Percentiles rank a stretch among this genome's conserved stretches.
Evolutionary conservation across 768 basidiomycete species (phyloP).

Genomic region (Pisolithus marmoratus): DNA sequence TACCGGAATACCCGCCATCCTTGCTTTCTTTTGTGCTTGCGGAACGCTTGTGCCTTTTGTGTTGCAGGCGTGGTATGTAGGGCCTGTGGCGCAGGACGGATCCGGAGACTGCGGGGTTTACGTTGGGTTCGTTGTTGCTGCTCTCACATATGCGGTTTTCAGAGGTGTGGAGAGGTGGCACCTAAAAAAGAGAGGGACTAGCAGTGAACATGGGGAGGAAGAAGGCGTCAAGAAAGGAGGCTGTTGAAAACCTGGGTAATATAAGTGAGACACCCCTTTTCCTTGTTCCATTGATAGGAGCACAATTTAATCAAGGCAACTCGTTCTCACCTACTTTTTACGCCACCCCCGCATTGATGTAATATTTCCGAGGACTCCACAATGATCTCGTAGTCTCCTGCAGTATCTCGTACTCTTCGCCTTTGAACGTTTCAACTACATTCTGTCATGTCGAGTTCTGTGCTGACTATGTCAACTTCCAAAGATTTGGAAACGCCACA

Average conservation of each 20-base stretch:
- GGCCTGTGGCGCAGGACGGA: constrained; percentile 38
- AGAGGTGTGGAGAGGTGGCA: constrained; percentile 24
- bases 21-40: constrained; percentile 35
- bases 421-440: not conserved
- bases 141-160: constrained; percentile 25
- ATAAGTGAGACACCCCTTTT: not conserved
- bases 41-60: constrained; percentile 42
- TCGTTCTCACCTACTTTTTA: no score
- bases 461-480: not conserved
- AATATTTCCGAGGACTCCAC: no score
- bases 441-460: not conserved
- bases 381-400: no score
- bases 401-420: not conserved
- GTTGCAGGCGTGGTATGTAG: constrained; percentile 49
- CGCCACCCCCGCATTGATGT: no score
- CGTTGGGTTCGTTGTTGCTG: constrained; percentile 30
- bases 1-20: constrained; percentile 34
- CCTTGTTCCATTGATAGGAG: not conserved
- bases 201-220: not conserved
- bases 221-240: constrained; percentile 2
- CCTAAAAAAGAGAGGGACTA: not conserved
- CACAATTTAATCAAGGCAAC: no score
- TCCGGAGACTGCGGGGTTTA: constrained; percentile 47
- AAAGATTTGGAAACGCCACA: not conserved
- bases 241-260: no score